Percentiles rank a stretch among this genome's conserved stretches.
phyloP scores from a whole-genome alignment of 1,284 basidiomycete genomes.

The Ganoderma resinaceum region DNA sequence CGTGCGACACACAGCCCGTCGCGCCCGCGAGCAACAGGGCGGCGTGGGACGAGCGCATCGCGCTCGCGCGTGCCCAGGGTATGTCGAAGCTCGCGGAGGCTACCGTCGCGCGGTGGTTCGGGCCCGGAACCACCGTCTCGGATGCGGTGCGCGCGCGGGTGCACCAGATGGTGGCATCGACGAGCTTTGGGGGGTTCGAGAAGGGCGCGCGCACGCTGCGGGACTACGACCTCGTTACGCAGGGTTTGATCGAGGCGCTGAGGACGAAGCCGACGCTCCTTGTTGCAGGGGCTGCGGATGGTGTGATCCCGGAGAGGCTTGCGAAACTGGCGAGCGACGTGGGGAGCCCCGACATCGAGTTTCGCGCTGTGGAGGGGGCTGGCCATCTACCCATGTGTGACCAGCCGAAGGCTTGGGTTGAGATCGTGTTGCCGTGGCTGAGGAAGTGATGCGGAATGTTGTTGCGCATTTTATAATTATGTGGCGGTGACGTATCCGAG shows the following conservation, averaged over 20 bases:
- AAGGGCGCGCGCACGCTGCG: not conserved
- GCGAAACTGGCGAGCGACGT: not conserved
- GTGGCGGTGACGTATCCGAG: no score
- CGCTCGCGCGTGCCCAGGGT: not conserved
- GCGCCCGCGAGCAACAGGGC: not conserved
- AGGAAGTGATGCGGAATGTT: not conserved
- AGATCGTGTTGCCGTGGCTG: not conserved
- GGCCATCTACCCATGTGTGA: conserved; percentile 1
- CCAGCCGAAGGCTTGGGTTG: not conserved
- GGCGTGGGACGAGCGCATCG: not conserved
- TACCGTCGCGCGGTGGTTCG: not conserved
- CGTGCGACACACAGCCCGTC: not conserved
- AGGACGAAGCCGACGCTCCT: not conserved
- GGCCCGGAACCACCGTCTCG: not conserved
- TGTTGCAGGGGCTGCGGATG: not conserved
- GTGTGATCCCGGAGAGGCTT: not conserved
- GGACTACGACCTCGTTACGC: not conserved
- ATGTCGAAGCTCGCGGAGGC: not conserved
- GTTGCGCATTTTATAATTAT: no score
- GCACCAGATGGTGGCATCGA: not conserved
- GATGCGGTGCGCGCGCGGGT: not conserved
- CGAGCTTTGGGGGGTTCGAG: not conserved
- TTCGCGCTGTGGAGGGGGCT: not conserved
- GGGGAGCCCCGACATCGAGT: not conserved
- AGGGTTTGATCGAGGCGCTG: not conserved